Percentiles rank a stretch among this genome's conserved stretches.
phyloP scores from a whole-genome alignment of 1,284 basidiomycete species.

The Pisolithus thermaeus region DNA sequence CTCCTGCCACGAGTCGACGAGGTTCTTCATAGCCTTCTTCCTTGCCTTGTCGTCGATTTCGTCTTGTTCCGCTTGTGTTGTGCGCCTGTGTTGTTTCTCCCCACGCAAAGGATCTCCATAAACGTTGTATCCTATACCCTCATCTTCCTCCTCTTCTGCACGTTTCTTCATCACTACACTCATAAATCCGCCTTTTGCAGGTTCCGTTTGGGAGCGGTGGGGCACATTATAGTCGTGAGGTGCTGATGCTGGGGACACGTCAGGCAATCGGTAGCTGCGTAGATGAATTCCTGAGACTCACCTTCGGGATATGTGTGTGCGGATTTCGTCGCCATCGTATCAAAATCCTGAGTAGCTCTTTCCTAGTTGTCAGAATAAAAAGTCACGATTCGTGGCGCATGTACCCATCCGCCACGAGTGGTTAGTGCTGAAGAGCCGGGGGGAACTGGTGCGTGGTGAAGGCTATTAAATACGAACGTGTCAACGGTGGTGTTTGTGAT shows the following conservation, averaged over 20 bases:
- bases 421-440: no score
- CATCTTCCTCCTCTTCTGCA: not conserved
- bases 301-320: not conserved
- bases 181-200: not conserved
- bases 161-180: not conserved
- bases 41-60: constrained; percentile 36
- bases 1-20: constrained; percentile 51
- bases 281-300: not conserved
- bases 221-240: not conserved
- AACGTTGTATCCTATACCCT: not conserved
- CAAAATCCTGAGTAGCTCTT: not conserved
- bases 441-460: no score
- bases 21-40: constrained; percentile 37
- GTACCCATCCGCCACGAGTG: not conserved
- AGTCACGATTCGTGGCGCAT: not conserved
- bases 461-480: no score
- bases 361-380: not conserved
- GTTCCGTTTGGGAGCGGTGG: not conserved
- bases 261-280: not conserved
- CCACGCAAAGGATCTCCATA: not conserved
- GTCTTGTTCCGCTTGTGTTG: constrained; percentile 39
- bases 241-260: not conserved
- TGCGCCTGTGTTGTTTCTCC: not conserved
- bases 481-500: no score
- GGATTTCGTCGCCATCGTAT: not conserved